Percentiles rank a stretch among this genome's conserved stretches.
phyloP scores from a whole-genome alignment of 805 yeast species.

The Starmerella potacharoeniae region DNA sequence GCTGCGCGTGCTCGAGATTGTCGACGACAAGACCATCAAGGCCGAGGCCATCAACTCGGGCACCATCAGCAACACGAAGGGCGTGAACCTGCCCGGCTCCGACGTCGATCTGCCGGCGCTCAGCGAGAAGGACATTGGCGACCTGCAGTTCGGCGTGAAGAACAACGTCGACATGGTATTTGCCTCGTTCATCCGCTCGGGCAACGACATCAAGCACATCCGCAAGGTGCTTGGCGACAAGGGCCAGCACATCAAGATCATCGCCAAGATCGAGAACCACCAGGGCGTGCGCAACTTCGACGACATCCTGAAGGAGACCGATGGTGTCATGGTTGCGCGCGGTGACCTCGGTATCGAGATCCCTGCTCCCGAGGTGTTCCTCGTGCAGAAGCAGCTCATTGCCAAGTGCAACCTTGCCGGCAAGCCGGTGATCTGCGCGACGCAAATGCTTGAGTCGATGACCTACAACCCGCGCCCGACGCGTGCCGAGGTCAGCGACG shows the following conservation, averaged over 20 bases:
- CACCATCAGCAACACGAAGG: constrained; percentile 93
- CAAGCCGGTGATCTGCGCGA: constrained; percentile 98
- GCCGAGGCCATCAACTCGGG: constrained; percentile 90
- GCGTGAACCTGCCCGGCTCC: constrained; percentile 97
- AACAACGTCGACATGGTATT: constrained; percentile 97
- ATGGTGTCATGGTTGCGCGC: constrained; percentile 99
- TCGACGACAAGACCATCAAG: constrained; percentile 68
- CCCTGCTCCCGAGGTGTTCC: constrained; percentile 97
- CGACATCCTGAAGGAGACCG: constrained; percentile 86
- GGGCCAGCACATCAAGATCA: constrained; percentile 91
- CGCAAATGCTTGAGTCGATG: constrained; percentile 99
- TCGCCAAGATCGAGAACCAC: constrained; percentile 96
- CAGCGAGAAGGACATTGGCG: constrained; percentile 90
- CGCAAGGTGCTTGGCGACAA: constrained; percentile 94
- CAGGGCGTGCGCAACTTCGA: constrained; percentile 99
- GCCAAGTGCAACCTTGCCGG: constrained; percentile 99
- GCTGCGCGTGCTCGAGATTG: constrained; percentile 78
- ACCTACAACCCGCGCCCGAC: constrained; percentile 99
- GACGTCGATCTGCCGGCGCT: constrained; percentile 98
- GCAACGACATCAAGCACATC: constrained; percentile 77
- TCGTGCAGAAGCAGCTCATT: constrained; percentile 96
- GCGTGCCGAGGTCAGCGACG: constrained; percentile 98
- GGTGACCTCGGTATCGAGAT: constrained; percentile 99
- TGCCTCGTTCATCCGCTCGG: constrained; percentile 96
- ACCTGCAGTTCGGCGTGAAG: constrained; percentile 89